Evolutionary conservation across 2,329 filamentous ascomycete species (phyloP).

Genomic region (Myriosclerotinia scirpicola): DNA sequence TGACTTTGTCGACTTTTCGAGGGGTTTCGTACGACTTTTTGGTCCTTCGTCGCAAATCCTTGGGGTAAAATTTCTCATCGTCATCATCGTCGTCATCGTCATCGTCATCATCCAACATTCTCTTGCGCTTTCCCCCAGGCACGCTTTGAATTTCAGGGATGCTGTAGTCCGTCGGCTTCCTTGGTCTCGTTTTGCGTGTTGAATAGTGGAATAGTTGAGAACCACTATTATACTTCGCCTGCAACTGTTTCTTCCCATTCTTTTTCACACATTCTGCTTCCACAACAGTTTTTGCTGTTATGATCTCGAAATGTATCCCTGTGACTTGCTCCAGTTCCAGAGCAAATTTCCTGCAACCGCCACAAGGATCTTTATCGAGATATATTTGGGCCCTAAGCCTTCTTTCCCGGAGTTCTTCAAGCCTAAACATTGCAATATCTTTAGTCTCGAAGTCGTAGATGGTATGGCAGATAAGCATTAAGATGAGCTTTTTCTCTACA

Average conservation of each 20-base stretch:
- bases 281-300: background rate
- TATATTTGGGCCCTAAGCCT: background rate
- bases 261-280: conserved; percentile 13
- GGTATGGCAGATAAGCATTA: background rate
- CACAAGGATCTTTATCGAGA: conserved; percentile 13
- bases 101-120: background rate
- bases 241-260: conserved; percentile 1
- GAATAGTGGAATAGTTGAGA: background rate
- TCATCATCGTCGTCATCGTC: background rate
- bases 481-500: conserved; percentile 20
- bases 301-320: conserved; percentile 10
- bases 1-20: background rate
- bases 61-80: background rate
- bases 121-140: conserved; percentile 3
- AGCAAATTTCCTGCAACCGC: conserved; percentile 6
- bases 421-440: conserved; percentile 1
- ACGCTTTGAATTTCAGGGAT: background rate
- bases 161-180: background rate
- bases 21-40: background rate
- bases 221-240: background rate
- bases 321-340: background rate
- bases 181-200: background rate
- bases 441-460: conserved; percentile 12
- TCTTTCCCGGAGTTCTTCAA: conserved; percentile 1
- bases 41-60: conserved; percentile 1